phyloP scores from a whole-genome alignment of 1,284 basidiomycete genomes.

The Microstroma glucosiphilum region DNA sequence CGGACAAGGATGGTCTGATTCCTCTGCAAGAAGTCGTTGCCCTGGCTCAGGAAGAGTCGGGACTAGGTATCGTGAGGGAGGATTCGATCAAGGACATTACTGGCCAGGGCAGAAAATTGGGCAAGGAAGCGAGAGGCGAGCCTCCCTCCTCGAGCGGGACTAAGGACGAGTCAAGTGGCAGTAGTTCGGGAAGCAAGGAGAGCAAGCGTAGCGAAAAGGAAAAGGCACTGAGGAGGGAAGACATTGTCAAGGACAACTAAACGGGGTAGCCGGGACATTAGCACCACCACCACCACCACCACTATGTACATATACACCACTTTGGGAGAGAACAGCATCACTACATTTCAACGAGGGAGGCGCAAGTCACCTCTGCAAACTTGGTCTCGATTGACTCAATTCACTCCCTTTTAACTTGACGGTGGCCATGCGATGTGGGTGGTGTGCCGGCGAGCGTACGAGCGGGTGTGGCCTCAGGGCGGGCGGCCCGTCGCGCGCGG shows the following conservation, averaged over 20 bases:
- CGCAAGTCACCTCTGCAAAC: too few species aligned
- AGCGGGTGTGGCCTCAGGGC: too few species aligned
- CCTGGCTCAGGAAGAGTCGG: constrained; percentile 50
- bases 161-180: background rate
- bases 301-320: too few species aligned
- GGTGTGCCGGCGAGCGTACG: too few species aligned
- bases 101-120: constrained; percentile 20
- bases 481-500: too few species aligned
- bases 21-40: constrained; percentile 52
- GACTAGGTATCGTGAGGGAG: constrained; percentile 46
- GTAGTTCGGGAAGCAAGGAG: background rate
- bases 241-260: constrained; percentile 8
- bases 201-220: background rate
- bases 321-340: too few species aligned
- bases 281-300: too few species aligned
- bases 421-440: too few species aligned
- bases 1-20: constrained; percentile 91
- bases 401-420: too few species aligned
- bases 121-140: constrained; percentile 18
- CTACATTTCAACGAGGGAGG: too few species aligned
- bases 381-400: too few species aligned
- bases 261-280: too few species aligned
- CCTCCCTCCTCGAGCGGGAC: background rate
- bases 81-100: constrained; percentile 37
- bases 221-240: constrained; percentile 7